These are phyloP conservation scores for Monosporascus sp. DNA, from an alignment of 2,329 filamentous ascomycete genomes.

Conservation along the genomic window DNA sequence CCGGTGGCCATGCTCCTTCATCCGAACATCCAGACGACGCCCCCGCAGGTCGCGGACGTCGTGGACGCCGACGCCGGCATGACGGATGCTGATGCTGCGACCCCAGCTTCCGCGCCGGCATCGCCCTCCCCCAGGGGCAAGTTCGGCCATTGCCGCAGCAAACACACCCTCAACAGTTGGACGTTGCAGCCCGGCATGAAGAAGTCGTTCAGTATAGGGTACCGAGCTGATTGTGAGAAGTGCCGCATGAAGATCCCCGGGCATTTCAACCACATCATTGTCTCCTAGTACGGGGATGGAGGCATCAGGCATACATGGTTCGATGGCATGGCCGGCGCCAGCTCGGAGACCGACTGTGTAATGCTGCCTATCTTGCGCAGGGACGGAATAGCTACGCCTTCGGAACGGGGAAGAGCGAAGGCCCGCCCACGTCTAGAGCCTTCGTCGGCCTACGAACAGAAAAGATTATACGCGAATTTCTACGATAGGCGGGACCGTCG, in stretches of 20 bases:
- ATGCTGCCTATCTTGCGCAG: not conserved
- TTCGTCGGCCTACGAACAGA: not conserved
- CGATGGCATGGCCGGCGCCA: not conserved
- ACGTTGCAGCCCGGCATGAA: constrained; percentile 60
- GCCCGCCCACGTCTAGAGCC: not conserved
- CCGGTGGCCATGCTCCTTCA: constrained; percentile 29
- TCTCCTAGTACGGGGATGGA: constrained; percentile 41
- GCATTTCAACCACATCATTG: constrained; percentile 76
- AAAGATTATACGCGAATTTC: not conserved
- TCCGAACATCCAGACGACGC: constrained; percentile 31
- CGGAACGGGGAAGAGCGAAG: not conserved
- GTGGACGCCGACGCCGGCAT: constrained; percentile 23
- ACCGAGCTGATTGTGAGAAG: constrained; percentile 72
- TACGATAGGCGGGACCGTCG: constrained; percentile 2
- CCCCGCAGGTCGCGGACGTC: constrained; percentile 13
- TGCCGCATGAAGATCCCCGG: constrained; percentile 69
- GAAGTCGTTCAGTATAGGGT: constrained; percentile 72
- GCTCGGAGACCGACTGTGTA: not conserved
- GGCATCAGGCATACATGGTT: constrained; percentile 3
- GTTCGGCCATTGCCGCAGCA: constrained; percentile 52
- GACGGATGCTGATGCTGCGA: constrained; percentile 28
- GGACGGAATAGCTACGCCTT: not conserved
- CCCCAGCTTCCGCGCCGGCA: constrained; percentile 26
- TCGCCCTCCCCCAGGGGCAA: constrained; percentile 45
- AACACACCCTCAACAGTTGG: constrained; percentile 57